Evolutionary conservation across 768 basidiomycete genomes (phyloP).

Genomic region (Leccinum pellstonianum): DNA sequence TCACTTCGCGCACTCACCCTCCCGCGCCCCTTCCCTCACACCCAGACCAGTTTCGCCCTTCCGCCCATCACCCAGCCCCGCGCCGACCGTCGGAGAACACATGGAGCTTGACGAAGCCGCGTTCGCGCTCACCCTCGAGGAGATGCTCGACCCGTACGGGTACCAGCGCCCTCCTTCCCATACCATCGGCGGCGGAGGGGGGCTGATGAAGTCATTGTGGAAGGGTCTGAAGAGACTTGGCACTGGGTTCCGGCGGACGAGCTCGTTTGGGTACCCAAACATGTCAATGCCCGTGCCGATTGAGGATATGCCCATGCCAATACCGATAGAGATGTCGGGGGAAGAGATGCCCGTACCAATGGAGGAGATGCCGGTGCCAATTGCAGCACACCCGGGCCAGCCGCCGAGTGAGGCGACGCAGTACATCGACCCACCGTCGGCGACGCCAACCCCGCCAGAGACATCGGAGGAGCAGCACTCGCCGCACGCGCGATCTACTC

Average conservation of each 20-base stretch:
- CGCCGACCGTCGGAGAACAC: constrained; percentile 29
- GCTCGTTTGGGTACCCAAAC: constrained; percentile 5
- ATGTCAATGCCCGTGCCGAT: neutral
- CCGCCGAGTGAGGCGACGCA: constrained; percentile 10
- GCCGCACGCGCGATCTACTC: constrained; percentile 11
- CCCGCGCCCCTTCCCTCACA: neutral
- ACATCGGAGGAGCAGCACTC: constrained; percentile 22
- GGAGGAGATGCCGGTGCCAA: neutral
- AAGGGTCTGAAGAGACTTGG: constrained; percentile 32
- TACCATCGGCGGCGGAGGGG: constrained; percentile 1
- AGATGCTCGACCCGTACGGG: neutral
- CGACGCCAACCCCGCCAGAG: constrained; percentile 10
- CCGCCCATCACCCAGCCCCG: constrained; percentile 24
- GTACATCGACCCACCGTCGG: constrained; percentile 12
- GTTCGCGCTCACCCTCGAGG: constrained; percentile 1
- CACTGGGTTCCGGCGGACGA: constrained; percentile 14
- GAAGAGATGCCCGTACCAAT: neutral
- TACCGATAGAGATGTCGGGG: neutral
- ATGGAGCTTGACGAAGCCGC: constrained; percentile 26
- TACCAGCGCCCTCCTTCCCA: constrained; percentile 5
- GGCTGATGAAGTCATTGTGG: constrained; percentile 33
- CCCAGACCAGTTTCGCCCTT: constrained; percentile 13
- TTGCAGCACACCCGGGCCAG: neutral
- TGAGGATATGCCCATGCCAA: neutral
- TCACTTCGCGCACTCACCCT: neutral